Percentiles rank a stretch among this genome's conserved stretches.
Evolutionary conservation across 495 filamentous ascomycete genomes (phyloP).

Genomic region (Aspergillus indologenus): DNA sequence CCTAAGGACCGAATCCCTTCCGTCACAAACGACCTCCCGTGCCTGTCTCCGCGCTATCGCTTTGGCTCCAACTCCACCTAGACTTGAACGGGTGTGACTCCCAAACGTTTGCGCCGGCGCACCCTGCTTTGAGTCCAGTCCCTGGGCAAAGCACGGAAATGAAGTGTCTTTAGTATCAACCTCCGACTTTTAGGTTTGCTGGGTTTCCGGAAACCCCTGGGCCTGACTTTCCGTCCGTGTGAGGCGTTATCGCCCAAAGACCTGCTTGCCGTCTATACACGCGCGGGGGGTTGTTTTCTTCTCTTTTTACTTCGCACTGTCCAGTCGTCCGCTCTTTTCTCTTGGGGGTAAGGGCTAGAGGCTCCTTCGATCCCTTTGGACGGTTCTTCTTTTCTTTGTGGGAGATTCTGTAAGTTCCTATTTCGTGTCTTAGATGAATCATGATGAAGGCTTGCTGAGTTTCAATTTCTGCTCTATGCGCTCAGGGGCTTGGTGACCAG

Average conservation of each 20-base stretch:
- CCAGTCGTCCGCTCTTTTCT: conserved; percentile 12
- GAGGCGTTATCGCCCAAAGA: conserved; percentile 13
- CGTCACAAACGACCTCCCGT: conserved; percentile 18
- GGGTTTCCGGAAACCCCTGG: conserved; percentile 25
- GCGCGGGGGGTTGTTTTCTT: conserved; percentile 9
- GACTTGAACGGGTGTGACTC: conserved; percentile 9
- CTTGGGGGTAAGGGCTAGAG: conserved; percentile 21
- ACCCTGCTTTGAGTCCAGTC: conserved; percentile 9
- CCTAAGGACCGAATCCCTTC: neutral
- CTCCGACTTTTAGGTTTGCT: conserved; percentile 20
- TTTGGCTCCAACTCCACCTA: conserved; percentile 19
- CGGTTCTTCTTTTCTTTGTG: conserved; percentile 1
- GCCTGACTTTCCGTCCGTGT: conserved; percentile 20
- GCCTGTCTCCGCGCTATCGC: conserved; percentile 20
- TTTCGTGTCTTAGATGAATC: neutral
- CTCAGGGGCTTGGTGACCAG: conserved; percentile 15
- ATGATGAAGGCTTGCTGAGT: conserved; percentile 10
- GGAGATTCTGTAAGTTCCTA: conserved; percentile 20
- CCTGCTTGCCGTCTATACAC: conserved; percentile 7
- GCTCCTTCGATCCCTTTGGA: conserved; percentile 20
- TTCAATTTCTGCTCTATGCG: neutral
- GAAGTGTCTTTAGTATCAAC: conserved; percentile 19
- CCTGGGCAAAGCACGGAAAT: conserved; percentile 15
- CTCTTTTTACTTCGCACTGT: conserved; percentile 9
- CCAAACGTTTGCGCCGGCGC: conserved; percentile 10